Evolutionary conservation across 495 filamentous ascomycete species (phyloP).

Genomic region (Lepidopterella palustris): DNA sequence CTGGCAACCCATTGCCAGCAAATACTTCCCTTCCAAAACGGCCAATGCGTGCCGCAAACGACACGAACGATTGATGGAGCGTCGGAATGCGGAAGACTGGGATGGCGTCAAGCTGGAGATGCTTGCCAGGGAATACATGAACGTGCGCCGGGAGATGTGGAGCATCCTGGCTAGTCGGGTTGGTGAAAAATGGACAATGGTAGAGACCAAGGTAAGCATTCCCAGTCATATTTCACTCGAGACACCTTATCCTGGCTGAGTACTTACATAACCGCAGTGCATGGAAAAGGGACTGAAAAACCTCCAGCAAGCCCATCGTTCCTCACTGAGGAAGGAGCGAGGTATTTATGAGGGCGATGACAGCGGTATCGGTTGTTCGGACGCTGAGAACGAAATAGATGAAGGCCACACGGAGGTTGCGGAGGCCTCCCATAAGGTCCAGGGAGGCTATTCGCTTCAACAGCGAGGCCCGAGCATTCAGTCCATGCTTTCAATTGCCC

Average conservation of each 20-base stretch:
- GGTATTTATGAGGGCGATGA: constrained; percentile 25
- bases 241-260: too few relatives aligned
- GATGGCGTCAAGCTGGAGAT: constrained; percentile 59
- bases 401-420: neutral
- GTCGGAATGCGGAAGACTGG: constrained; percentile 57
- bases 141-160: constrained; percentile 66
- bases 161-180: constrained; percentile 52
- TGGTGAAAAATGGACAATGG: constrained; percentile 61
- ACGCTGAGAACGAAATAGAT: constrained; percentile 19
- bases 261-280: constrained; percentile 34
- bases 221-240: neutral
- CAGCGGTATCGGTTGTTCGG: constrained; percentile 29
- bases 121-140: constrained; percentile 61
- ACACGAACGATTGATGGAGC: constrained; percentile 67
- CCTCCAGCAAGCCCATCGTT: constrained; percentile 40
- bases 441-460: neutral
- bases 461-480: constrained; percentile 26
- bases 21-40: constrained; percentile 64
- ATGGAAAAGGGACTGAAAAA: constrained; percentile 50
- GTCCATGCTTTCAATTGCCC: constrained; percentile 20
- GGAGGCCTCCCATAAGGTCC: neutral
- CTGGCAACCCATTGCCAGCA: constrained; percentile 64
- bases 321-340: constrained; percentile 30
- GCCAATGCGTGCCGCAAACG: constrained; percentile 74
- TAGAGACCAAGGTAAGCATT: constrained; percentile 59